phyloP scores from a whole-genome alignment of 169 alveolate species.

The Plasmodium berghei region DNA sequence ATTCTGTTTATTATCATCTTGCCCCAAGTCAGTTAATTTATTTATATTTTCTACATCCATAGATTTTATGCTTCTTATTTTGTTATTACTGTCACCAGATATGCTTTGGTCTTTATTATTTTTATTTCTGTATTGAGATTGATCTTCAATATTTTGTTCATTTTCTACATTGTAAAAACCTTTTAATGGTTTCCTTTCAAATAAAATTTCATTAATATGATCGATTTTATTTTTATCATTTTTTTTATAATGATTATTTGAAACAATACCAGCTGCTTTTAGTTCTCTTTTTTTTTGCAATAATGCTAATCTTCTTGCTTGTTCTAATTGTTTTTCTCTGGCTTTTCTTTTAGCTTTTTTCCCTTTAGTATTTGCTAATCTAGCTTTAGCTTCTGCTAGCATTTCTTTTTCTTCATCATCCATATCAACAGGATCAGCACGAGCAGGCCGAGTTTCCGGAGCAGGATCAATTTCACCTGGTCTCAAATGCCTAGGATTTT shows the following conservation, averaged over 20 bases:
- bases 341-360: conserved; percentile 99
- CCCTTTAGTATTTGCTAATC: conserved; percentile 99
- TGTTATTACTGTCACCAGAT: background rate
- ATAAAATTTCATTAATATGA: conserved; percentile 96
- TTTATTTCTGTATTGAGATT: conserved; percentile 75
- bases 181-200: conserved; percentile 94
- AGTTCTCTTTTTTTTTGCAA: conserved; percentile 98
- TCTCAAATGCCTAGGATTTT: conserved; percentile 95
- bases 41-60: conserved; percentile 65
- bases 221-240: conserved; percentile 92
- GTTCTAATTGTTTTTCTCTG: conserved; percentile 97
- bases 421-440: conserved; percentile 97
- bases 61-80: conserved; percentile 51
- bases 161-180: conserved; percentile 93
- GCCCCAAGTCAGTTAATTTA: background rate
- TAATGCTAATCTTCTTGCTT: conserved; percentile 96
- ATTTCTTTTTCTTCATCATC: conserved; percentile 99
- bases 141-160: conserved; percentile 90
- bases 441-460: conserved; percentile 99
- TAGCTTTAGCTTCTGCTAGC: conserved; percentile 99
- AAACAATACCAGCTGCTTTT: conserved; percentile 98
- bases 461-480: conserved; percentile 99
- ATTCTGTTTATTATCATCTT: conserved; percentile 1
- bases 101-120: conserved; percentile 6
- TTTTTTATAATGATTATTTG: conserved; percentile 86